These are phyloP conservation scores for Rhododendron vialii DNA, from an alignment of 148 eudicot genomes.

Conservation along the genomic window DNA sequence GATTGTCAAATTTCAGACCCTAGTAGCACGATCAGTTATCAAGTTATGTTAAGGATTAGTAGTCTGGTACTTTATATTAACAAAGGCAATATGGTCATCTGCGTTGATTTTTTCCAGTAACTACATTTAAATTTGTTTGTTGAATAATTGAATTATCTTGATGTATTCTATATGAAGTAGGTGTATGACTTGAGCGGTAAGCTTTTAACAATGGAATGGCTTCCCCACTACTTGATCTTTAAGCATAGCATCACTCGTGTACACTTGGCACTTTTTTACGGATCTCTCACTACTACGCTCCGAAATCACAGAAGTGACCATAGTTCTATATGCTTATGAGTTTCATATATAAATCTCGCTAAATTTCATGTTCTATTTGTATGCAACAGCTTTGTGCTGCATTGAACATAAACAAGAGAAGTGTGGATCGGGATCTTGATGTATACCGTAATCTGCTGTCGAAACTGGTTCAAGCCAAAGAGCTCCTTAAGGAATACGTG, in stretches of 20 bases:
- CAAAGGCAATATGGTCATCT: background rate
- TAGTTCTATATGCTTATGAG: background rate
- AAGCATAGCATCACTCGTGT: background rate
- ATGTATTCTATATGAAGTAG: background rate
- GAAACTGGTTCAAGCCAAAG: constrained; percentile 94
- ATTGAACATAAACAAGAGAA: constrained; percentile 79
- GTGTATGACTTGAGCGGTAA: background rate
- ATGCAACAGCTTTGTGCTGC: constrained; percentile 79
- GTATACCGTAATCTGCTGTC: constrained; percentile 90
- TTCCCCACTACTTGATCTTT: background rate
- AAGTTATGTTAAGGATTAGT: background rate
- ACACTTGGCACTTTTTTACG: background rate
- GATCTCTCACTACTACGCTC: background rate
- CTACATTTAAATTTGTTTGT: background rate
- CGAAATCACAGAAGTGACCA: background rate
- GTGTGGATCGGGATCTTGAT: constrained; percentile 94
- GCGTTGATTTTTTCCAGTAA: background rate
- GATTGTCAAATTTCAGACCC: background rate
- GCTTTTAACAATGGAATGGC: background rate
- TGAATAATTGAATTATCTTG: background rate
- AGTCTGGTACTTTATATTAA: background rate
- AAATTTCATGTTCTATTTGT: background rate
- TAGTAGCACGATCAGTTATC: background rate
- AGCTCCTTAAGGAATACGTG: constrained; percentile 83
- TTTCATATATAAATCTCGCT: background rate